Percentiles rank a stretch among this genome's conserved stretches.
phyloP scores from a whole-genome alignment of 2,329 filamentous ascomycete genomes.

The Thelonectria rubi region DNA sequence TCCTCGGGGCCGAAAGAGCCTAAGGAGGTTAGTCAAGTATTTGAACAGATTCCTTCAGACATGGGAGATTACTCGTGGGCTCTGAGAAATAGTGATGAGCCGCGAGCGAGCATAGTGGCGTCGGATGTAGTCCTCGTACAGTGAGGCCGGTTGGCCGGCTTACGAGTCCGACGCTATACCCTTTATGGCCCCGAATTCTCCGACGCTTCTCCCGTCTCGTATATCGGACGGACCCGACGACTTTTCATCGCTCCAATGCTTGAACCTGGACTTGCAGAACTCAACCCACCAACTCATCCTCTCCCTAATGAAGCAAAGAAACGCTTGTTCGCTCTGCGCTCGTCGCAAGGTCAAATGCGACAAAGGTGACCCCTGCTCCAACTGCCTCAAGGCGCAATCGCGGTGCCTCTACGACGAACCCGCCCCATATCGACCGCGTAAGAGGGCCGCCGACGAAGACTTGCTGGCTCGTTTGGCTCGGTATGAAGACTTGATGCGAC shows the following conservation, averaged over 20 bases:
- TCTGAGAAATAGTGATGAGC: too few relatives aligned
- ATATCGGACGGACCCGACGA: too few relatives aligned
- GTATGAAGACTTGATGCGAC: conserved; percentile 44
- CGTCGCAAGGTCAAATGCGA: conserved; percentile 50
- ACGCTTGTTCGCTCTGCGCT: conserved; percentile 34
- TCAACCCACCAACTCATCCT: too few relatives aligned
- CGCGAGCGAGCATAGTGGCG: too few relatives aligned
- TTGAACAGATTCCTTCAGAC: too few relatives aligned
- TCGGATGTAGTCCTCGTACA: too few relatives aligned
- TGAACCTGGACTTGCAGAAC: background rate
- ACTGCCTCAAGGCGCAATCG: conserved; percentile 51
- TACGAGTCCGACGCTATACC: conserved; percentile 1
- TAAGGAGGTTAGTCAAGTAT: too few relatives aligned
- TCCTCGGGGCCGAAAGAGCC: too few relatives aligned
- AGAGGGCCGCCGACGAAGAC: conserved; percentile 42
- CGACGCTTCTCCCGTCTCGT: background rate
- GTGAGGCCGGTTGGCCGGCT: background rate
- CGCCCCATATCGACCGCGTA: conserved; percentile 36
- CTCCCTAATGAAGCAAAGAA: conserved; percentile 8
- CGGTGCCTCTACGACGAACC: conserved; percentile 40
- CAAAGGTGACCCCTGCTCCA: conserved; percentile 52
- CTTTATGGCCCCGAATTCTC: background rate
- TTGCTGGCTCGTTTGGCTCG: conserved; percentile 34
- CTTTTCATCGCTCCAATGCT: background rate
- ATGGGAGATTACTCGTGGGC: too few relatives aligned